Conservation (phyloP, 495 filamentous ascomycete species). For the Annulohypoxylon maeteangense region DNA sequence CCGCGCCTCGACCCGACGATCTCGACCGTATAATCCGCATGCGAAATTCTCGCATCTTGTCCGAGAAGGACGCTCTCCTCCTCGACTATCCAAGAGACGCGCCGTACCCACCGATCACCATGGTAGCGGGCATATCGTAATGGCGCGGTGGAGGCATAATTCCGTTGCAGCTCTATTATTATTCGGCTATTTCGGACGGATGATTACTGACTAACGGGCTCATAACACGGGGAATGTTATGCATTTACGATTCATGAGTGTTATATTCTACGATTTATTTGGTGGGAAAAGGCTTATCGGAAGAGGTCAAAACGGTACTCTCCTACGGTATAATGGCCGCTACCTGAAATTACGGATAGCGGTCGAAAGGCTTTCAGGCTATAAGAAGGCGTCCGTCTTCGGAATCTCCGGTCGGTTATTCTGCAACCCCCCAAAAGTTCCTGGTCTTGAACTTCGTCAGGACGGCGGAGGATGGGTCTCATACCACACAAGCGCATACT, state of each 20-base stretch:
- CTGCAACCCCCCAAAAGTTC: slow-evolving; percentile 33
- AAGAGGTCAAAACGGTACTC: slow-evolving; percentile 48
- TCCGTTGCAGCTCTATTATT: slow-evolving; percentile 18
- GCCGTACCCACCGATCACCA: slow-evolving; percentile 26
- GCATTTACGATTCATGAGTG: slow-evolving; percentile 46
- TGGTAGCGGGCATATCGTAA: slow-evolving; percentile 29
- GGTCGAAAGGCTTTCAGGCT: slow-evolving; percentile 42
- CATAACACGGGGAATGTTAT: slow-evolving; percentile 22
- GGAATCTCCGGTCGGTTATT: slow-evolving; percentile 34
- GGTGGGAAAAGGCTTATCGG: slow-evolving; percentile 35
- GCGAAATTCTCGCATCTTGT: slow-evolving; percentile 18
- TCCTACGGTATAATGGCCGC: slow-evolving; percentile 37
- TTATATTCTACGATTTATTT: slow-evolving; percentile 35
- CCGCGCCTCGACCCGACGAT: slow-evolving; percentile 47
- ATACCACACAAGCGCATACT: not conserved
- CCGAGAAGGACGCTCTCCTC: slow-evolving; percentile 38
- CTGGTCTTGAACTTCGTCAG: slow-evolving; percentile 19
- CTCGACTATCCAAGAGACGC: slow-evolving; percentile 25
- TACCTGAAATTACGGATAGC: slow-evolving; percentile 38
- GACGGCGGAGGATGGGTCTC: slow-evolving; percentile 18
- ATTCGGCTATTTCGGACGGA: slow-evolving; percentile 32
- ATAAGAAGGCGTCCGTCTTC: slow-evolving; percentile 38
- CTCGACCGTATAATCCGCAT: slow-evolving; percentile 32
- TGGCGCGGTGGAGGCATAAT: slow-evolving; percentile 13
- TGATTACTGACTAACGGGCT: slow-evolving; percentile 34